These are phyloP conservation scores for Mortierella sp. DNA, from an alignment of 371 early-diverging fungal genomes.

Conservation along the genomic window DNA sequence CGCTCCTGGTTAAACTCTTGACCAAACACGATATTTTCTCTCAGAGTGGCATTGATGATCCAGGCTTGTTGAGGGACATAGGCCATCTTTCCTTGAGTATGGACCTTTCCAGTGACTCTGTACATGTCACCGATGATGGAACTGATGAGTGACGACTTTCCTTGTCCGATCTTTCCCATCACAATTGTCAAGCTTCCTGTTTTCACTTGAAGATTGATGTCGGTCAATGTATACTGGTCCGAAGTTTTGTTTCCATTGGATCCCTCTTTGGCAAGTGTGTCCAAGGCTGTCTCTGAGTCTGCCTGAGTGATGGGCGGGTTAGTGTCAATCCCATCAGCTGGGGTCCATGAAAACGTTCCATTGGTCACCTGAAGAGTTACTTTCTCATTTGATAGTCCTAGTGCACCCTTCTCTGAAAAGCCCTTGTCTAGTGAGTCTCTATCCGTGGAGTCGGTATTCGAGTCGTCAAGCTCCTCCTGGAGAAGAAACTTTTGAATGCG, in stretches of 20 bases:
- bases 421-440: no score
- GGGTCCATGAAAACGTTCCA: no score
- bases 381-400: no score
- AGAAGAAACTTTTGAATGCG: slow-evolving; percentile 42
- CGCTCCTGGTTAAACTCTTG: slow-evolving; percentile 72
- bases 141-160: slow-evolving; percentile 82
- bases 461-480: slow-evolving; percentile 31
- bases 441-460: no score
- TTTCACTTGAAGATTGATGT: slow-evolving; percentile 67
- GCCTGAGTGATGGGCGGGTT: no score
- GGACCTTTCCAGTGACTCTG: slow-evolving; percentile 46
- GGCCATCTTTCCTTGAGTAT: slow-evolving; percentile 54
- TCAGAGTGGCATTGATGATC: slow-evolving; percentile 89
- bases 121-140: slow-evolving; percentile 81
- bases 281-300: no score
- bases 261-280: no score
- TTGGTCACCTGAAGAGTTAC: no score
- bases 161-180: slow-evolving; percentile 87
- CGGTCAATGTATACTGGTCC: slow-evolving; percentile 17
- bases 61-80: slow-evolving; percentile 92
- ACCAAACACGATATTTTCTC: slow-evolving; percentile 94
- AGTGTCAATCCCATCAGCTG: no score
- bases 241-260: neutral
- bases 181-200: slow-evolving; percentile 75
- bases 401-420: no score